These are phyloP conservation scores for Solanum etuberosum DNA, from an alignment of 257 asterid genomes.

Conservation along the genomic window DNA sequence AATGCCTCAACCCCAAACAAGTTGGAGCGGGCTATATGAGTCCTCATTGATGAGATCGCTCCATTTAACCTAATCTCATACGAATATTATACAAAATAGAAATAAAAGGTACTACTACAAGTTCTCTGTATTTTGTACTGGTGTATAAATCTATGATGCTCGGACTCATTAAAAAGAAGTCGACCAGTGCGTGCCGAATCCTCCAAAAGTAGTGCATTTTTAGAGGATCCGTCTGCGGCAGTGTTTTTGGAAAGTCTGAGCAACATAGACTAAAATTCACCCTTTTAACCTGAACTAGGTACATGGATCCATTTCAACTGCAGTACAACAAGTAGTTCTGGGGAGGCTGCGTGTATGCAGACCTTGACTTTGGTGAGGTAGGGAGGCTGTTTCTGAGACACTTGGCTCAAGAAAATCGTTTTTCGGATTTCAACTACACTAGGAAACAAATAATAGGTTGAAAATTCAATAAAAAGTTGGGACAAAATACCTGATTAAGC, in stretches of 20 bases:
- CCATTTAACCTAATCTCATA: background rate
- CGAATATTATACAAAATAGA: background rate
- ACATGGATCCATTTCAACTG: background rate
- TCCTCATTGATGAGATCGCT: background rate
- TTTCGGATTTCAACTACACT: background rate
- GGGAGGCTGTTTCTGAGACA: background rate
- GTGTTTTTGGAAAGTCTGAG: background rate
- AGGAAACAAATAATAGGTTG: background rate
- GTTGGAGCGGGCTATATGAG: background rate
- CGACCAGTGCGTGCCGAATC: background rate
- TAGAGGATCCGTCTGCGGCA: background rate
- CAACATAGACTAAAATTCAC: background rate
- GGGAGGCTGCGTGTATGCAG: background rate
- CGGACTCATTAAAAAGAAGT: background rate
- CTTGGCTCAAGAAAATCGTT: background rate
- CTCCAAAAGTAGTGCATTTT: background rate
- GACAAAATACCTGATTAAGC: conserved; percentile 26
- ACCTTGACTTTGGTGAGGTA: background rate
- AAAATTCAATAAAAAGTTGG: background rate
- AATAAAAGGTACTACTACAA: background rate
- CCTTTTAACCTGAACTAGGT: background rate
- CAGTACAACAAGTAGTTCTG: background rate
- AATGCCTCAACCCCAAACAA: background rate
- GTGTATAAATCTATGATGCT: background rate
- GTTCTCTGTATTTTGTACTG: background rate